A percentile compares a stretch with the other conserved stretches of the same genome.
Conservation (phyloP, 495 filamentous ascomycete genomes). For the Aspergillus saccharolyticus region DNA sequence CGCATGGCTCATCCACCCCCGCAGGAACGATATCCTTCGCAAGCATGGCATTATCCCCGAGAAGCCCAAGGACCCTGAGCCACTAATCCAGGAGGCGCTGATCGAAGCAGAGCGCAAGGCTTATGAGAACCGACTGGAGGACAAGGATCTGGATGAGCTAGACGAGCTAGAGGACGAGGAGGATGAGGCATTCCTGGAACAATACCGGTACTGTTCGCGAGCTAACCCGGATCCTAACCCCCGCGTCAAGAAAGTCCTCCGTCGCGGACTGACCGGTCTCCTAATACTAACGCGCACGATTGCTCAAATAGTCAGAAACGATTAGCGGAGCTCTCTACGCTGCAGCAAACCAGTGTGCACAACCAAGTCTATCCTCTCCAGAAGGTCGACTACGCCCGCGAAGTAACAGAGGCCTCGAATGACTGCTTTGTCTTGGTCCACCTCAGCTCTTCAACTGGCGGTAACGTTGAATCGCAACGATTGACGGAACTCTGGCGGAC, state of each 20-base stretch:
- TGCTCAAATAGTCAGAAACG: conserved; percentile 61
- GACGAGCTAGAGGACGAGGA: conserved; percentile 92
- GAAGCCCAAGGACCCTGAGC: conserved; percentile 89
- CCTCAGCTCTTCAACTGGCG: conserved; percentile 68
- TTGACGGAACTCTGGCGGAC: conserved; percentile 84
- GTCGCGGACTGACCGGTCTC: not conserved
- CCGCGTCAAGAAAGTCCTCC: not conserved
- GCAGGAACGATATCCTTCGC: conserved; percentile 97
- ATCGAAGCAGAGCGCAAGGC: conserved; percentile 71
- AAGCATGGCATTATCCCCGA: conserved; percentile 95
- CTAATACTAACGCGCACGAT: conserved; percentile 1
- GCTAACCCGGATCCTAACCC: too few species aligned
- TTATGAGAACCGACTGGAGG: conserved; percentile 85
- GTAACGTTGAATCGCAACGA: conserved; percentile 76
- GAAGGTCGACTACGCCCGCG: conserved; percentile 84
- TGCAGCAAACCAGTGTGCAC: conserved; percentile 70
- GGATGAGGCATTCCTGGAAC: conserved; percentile 84
- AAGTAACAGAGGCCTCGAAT: conserved; percentile 87
- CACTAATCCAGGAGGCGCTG: conserved; percentile 93
- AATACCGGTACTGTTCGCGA: conserved; percentile 55
- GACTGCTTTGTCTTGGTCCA: conserved; percentile 75
- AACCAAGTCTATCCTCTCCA: conserved; percentile 89
- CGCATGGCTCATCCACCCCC: conserved; percentile 2
- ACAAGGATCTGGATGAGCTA: conserved; percentile 89
- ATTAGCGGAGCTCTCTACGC: conserved; percentile 67